Evolutionary conservation across 345 rosid genomes (phyloP).

Genomic region (Acer saccharum): DNA sequence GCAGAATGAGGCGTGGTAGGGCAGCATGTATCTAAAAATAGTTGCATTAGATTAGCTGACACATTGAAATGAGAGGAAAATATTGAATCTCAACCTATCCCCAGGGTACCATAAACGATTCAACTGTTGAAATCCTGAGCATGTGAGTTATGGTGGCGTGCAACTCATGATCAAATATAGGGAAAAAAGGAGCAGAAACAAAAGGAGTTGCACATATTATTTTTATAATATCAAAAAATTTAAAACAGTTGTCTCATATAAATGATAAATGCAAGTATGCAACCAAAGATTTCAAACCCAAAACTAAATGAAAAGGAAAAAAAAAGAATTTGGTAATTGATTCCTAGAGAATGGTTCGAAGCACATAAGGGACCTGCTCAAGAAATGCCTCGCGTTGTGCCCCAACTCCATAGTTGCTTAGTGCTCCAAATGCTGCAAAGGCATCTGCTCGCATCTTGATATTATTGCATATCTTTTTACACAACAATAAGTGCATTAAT

Average conservation of each 20-base stretch:
- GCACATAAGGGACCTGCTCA: conserved; percentile 67
- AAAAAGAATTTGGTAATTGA: background rate
- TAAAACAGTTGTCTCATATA: background rate
- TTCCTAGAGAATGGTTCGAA: background rate
- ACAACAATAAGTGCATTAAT: conserved; percentile 10
- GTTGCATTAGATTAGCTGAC: conserved; percentile 12
- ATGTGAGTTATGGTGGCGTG: background rate
- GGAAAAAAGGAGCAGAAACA: background rate
- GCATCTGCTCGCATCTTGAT: conserved; percentile 85
- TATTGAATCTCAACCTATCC: background rate
- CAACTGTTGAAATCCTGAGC: background rate
- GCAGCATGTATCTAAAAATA: conserved; percentile 74
- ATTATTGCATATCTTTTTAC: conserved; percentile 66
- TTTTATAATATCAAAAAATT: conserved; percentile 1
- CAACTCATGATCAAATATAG: background rate
- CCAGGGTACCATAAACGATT: background rate
- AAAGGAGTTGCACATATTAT: background rate
- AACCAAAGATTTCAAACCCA: background rate
- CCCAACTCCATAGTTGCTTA: conserved; percentile 74
- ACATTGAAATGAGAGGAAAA: background rate
- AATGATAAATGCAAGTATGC: background rate
- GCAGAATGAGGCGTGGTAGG: conserved; percentile 80
- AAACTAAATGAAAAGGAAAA: background rate
- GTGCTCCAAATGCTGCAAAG: conserved; percentile 85
- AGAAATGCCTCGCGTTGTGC: conserved; percentile 72